Evolutionary conservation across 164 flowering plant species (phyloP).

Genomic region (Brasenia schreberi): DNA sequence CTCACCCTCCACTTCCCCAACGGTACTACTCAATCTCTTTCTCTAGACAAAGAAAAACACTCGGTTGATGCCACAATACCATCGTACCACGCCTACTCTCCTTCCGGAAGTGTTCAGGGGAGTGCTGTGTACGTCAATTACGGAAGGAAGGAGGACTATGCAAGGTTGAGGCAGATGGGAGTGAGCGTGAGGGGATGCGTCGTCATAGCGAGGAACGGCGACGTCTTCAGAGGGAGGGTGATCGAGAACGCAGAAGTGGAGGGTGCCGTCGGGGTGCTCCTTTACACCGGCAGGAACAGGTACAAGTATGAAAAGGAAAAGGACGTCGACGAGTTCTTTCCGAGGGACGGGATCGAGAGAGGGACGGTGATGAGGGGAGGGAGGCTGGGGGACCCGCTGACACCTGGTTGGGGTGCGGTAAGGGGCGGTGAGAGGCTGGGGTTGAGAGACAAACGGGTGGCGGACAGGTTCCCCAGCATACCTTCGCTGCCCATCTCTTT

Average conservation of each 20-base stretch:
- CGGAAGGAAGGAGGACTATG: constrained; percentile 64
- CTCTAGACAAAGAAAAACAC: constrained; percentile 16
- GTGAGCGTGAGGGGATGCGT: constrained; percentile 58
- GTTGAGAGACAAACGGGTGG: constrained; percentile 32
- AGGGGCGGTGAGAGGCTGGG: constrained; percentile 55
- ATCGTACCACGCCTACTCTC: constrained; percentile 90
- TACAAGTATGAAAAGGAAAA: neutral
- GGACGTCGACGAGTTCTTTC: neutral
- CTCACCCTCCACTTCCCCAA: constrained; percentile 32
- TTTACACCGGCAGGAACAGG: constrained; percentile 39
- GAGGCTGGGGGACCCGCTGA: constrained; percentile 77
- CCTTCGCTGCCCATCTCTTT: constrained; percentile 77
- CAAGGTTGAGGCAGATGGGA: constrained; percentile 32
- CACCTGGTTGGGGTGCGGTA: constrained; percentile 76
- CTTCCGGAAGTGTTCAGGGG: constrained; percentile 49
- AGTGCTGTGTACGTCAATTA: constrained; percentile 51
- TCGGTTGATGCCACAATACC: constrained; percentile 15
- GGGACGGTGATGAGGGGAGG: constrained; percentile 69
- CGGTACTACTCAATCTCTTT: constrained; percentile 18
- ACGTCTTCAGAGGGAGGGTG: constrained; percentile 35
- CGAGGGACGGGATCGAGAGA: constrained; percentile 32
- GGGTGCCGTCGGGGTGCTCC: constrained; percentile 55
- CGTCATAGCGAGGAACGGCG: constrained; percentile 52
- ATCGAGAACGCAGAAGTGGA: constrained; percentile 46
- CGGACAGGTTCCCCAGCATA: constrained; percentile 44